phyloP scores from a whole-genome alignment of 495 filamentous ascomycete genomes.

The Wilcoxina mikolae region DNA sequence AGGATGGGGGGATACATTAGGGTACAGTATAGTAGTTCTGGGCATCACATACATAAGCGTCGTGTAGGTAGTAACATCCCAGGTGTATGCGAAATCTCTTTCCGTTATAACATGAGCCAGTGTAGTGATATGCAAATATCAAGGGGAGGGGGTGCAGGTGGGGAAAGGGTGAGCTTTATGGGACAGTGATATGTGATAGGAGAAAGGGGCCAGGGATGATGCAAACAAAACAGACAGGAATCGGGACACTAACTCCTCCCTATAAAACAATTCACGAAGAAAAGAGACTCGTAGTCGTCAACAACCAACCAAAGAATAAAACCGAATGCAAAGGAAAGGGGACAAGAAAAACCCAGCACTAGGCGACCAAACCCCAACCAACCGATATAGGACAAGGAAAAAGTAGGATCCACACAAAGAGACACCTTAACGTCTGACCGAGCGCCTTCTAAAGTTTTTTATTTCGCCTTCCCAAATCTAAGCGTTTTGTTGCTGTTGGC shows the following conservation, averaged over 20 bases:
- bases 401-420: constrained; percentile 1
- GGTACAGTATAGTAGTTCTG: background rate
- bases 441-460: constrained; percentile 7
- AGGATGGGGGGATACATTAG: constrained; percentile 4
- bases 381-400: constrained; percentile 7
- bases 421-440: background rate
- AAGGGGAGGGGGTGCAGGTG: background rate
- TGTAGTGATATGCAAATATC: background rate
- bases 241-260: constrained; percentile 6
- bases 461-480: background rate
- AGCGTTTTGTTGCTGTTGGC: constrained; percentile 39
- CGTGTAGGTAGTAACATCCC: constrained; percentile 1
- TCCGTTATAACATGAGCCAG: constrained; percentile 2
- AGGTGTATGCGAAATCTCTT: constrained; percentile 3
- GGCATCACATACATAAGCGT: constrained; percentile 4
- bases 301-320: background rate
- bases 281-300: background rate
- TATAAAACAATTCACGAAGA: background rate
- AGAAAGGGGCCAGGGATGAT: constrained; percentile 2
- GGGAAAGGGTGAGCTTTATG: background rate
- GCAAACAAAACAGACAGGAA: constrained; percentile 4
- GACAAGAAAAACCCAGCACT: constrained; percentile 1
- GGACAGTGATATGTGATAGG: background rate
- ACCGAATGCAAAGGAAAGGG: background rate
- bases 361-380: constrained; percentile 4